These are phyloP conservation scores for Phialocephala sp. DNA, from an alignment of 2,329 filamentous ascomycete species.

Conservation along the genomic window DNA sequence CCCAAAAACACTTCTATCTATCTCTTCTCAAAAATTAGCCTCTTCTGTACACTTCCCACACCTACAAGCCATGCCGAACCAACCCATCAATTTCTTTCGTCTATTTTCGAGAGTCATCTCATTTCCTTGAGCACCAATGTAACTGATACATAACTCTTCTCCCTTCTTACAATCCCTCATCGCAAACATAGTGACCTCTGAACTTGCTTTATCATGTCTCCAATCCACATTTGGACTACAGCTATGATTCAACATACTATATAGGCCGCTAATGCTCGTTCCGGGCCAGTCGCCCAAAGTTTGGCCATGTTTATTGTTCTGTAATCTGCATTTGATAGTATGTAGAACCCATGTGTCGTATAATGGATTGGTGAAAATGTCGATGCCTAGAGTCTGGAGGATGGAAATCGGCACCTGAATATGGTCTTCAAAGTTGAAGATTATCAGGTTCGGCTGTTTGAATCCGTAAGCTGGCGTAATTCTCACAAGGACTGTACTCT, in stretches of 20 bases:
- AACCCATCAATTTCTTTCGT: constrained; percentile 31
- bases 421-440: constrained; percentile 42
- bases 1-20: not conserved
- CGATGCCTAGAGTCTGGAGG: constrained; percentile 40
- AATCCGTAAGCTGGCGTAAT: constrained; percentile 41
- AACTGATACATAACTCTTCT: constrained; percentile 38
- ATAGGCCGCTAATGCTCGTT: constrained; percentile 39
- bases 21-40: not conserved
- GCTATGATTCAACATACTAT: constrained; percentile 45
- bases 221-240: constrained; percentile 42
- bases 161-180: constrained; percentile 33
- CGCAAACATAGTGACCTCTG: constrained; percentile 37
- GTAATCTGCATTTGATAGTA: constrained; percentile 41
- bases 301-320: constrained; percentile 44
- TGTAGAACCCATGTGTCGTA: constrained; percentile 44
- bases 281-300: constrained; percentile 37
- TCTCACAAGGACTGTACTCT: constrained; percentile 39
- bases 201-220: constrained; percentile 36
- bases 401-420: constrained; percentile 39
- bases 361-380: constrained; percentile 37
- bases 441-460: constrained; percentile 37
- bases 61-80: constrained; percentile 33
- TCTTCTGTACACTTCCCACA: constrained; percentile 30
- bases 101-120: constrained; percentile 21
- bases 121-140: constrained; percentile 32